Evolutionary conservation across 352 stramenopile species (phyloP), one percentile per base, ranked within the genome.

Genomic region (Phytophthora sp.): DNA sequence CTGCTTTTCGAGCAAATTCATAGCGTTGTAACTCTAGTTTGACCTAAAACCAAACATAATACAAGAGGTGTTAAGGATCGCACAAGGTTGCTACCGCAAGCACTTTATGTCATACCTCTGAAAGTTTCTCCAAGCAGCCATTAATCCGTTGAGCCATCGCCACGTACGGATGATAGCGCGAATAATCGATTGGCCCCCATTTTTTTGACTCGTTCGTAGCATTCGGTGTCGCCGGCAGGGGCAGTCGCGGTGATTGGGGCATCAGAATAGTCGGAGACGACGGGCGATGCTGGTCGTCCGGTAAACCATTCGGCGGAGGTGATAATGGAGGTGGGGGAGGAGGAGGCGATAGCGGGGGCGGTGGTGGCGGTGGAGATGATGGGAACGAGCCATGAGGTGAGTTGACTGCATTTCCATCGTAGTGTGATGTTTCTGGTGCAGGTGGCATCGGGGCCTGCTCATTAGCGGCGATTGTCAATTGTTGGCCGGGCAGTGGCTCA

Each of bases 11-110:
- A 15, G 87, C 87, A 45, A 91, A 88, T 34, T 91, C 70, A 58
- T 95, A 94, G 17, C 88, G 78, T 62, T 96, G 88, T 35, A 95
- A 55, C 55, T 97, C 88, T 3, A 96, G 62, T 43, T 89, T 90
- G 18, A 92, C 69, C 86, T 92, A 44, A 44, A 58, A n/a, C n/a
- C n/a, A n/a, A n/a, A n/a, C n/a, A n/a, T n/a, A 2, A 53, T 28
- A 37, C n/a, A 37, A 41, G 50, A 60, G 24, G n/a, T n/a, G n/a
- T n/a, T n/a, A n/a, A n/a, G n/a, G n/a, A n/a, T n/a, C n/a, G n/a
- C n/a, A n/a, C n/a, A n/a, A n/a, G n/a, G n/a, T n/a, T n/a, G n/a
- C n/a, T n/a, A n/a, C n/a, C 39, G 15, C 20, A 9, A 49, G 17
- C 18, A 51, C 5, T 21, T 42, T 23, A 24, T 17, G 21, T 42